A percentile compares a stretch with the other conserved stretches of the same genome.
Conservation (phyloP, 305 asterid species). For the Rubia balearica region DNA sequence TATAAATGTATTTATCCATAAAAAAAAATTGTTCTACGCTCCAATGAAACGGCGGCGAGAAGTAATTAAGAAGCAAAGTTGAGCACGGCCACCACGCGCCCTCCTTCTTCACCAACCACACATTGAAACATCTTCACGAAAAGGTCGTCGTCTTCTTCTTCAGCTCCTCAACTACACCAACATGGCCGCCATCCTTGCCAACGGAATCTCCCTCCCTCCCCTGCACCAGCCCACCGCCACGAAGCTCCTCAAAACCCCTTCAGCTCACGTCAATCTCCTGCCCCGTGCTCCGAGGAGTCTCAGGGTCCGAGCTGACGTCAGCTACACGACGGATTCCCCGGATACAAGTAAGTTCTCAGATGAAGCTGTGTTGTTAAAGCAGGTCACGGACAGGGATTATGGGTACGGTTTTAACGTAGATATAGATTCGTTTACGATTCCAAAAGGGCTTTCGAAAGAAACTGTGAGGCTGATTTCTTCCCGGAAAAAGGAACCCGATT, state of each 20-base stretch:
- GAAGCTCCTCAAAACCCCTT: slow-evolving; percentile 26
- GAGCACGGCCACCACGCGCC: slow-evolving; percentile 4
- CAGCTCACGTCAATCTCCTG: slow-evolving; percentile 18
- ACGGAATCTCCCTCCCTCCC: slow-evolving; percentile 48
- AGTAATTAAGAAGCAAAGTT: no score
- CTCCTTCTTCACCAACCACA: background rate
- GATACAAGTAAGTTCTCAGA: slow-evolving; percentile 39
- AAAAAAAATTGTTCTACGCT: no score
- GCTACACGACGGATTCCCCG: slow-evolving; percentile 49
- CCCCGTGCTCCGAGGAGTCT: slow-evolving; percentile 33
- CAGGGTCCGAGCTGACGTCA: slow-evolving; percentile 63
- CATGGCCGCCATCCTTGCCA: slow-evolving; percentile 69
- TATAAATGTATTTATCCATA: no score
- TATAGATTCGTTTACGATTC: slow-evolving; percentile 77
- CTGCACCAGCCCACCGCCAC: slow-evolving; percentile 33
- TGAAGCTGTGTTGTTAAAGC: slow-evolving; percentile 60
- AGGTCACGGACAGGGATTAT: slow-evolving; percentile 24
- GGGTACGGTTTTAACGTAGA: slow-evolving; percentile 74
- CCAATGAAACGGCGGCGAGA: no score
- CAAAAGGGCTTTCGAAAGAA: slow-evolving; percentile 78
- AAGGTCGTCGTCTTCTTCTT: background rate
- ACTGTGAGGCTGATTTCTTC: slow-evolving; percentile 74
- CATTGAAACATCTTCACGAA: background rate
- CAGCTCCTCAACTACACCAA: background rate
- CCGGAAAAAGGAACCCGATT: slow-evolving; percentile 67